Conservation (phyloP, 257 asterid genomes). For the Mitragyna speciosa region DNA sequence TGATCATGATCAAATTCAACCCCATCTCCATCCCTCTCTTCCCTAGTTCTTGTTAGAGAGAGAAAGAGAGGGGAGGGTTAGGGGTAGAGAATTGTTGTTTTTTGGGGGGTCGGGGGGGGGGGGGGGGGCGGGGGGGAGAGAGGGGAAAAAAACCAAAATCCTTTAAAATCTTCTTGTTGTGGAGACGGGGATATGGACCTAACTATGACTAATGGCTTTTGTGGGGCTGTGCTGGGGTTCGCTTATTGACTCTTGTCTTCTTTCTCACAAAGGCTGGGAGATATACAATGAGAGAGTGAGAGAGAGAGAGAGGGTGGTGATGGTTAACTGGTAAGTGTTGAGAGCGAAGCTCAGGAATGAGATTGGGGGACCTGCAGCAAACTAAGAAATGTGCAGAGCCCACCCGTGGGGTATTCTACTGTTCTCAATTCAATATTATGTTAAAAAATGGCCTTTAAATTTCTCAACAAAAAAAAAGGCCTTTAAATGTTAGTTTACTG, state of each 20-base stretch:
- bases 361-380: neutral
- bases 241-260: conserved; percentile 46
- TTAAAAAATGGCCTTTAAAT: neutral
- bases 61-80: conserved; percentile 1
- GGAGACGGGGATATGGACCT: conserved; percentile 14
- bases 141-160: conserved; percentile 6
- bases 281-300: too few relatives aligned
- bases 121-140: too few relatives aligned
- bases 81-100: too few relatives aligned
- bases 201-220: conserved; percentile 27
- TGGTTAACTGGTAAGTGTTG: neutral
- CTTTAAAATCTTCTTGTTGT: conserved; percentile 9
- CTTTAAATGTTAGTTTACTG: too few relatives aligned
- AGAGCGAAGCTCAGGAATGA: neutral
- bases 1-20: conserved; percentile 1
- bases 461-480: neutral
- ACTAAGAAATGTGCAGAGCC: neutral
- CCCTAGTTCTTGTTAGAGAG: conserved; percentile 23
- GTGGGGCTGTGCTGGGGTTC: conserved; percentile 34
- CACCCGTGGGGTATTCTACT: neutral
- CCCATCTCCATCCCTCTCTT: conserved; percentile 29
- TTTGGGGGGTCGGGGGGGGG: too few relatives aligned
- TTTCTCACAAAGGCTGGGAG: conserved; percentile 6
- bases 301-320: neutral
- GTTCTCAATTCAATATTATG: neutral